Conservation (phyloP, 257 asterid genomes). For the Prunella vulgaris region DNA sequence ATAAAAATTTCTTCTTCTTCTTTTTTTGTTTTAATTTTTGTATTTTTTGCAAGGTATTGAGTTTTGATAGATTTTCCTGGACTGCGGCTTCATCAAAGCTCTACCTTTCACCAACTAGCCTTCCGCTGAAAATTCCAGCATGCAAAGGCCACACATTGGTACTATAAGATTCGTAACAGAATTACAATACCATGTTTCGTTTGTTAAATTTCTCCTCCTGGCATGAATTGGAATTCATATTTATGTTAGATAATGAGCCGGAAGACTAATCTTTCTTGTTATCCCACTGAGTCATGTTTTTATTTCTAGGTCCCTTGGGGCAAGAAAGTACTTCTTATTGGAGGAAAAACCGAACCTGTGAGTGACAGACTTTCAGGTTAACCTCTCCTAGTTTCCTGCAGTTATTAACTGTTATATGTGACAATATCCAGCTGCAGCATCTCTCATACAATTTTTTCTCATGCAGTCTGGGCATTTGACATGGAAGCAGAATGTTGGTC, state of each 20-base stretch:
- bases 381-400: constrained; percentile 14
- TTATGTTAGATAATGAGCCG: not conserved
- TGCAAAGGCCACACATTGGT: constrained; percentile 99
- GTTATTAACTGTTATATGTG: constrained; percentile 6
- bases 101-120: constrained; percentile 83
- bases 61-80: constrained; percentile 86
- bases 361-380: constrained; percentile 82
- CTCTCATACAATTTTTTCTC: constrained; percentile 15
- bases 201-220: constrained; percentile 7
- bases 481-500: constrained; percentile 98
- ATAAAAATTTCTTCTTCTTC: constrained; percentile 1
- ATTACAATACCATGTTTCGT: constrained; percentile 5
- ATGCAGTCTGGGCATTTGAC: constrained; percentile 93
- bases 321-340: constrained; percentile 83
- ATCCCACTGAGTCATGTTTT: constrained; percentile 4
- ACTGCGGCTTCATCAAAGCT: constrained; percentile 78
- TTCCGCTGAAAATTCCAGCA: constrained; percentile 89
- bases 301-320: constrained; percentile 88
- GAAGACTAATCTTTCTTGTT: not conserved
- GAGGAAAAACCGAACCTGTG: constrained; percentile 88
- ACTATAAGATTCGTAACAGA: constrained; percentile 21
- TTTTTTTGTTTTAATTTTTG: constrained; percentile 7
- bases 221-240: not conserved
- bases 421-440: constrained; percentile 8
- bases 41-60: constrained; percentile 56